phyloP scores from a whole-genome alignment of 176 grass and related monocot species.

The Oryza glumipatula region DNA sequence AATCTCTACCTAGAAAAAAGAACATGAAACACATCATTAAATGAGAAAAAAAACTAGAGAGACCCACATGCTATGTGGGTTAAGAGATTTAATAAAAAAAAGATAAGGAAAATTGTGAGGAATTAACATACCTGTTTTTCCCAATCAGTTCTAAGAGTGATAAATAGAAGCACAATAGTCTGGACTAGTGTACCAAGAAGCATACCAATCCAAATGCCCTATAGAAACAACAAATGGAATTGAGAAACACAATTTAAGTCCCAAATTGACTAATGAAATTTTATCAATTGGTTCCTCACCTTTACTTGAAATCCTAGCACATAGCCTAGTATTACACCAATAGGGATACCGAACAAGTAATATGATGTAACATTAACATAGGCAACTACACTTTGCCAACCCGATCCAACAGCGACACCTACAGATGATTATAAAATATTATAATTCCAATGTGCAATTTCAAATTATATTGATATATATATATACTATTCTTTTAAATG shows the following conservation, averaged over 20 bases:
- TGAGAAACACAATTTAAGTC: not conserved
- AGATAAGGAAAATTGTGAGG: not conserved
- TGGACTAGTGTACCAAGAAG: constrained; percentile 75
- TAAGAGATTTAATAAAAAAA: not conserved
- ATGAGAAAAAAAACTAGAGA: not conserved
- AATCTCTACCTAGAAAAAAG: constrained; percentile 44
- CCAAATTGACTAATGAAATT: not conserved
- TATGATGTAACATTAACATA: constrained; percentile 90
- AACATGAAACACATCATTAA: not conserved
- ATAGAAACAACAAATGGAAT: constrained; percentile 10
- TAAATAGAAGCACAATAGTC: constrained; percentile 64
- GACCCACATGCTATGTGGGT: not conserved
- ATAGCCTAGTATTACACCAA: constrained; percentile 79
- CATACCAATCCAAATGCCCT: constrained; percentile 99
- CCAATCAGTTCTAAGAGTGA: constrained; percentile 69
- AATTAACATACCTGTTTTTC: constrained; percentile 60
- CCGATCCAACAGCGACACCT: constrained; percentile 87
- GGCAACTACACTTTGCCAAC: constrained; percentile 78
- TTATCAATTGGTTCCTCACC: constrained; percentile 34
- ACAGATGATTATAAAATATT: not conserved
- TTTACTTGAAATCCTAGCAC: constrained; percentile 58
- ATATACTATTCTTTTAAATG: not conserved
- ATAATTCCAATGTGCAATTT: not conserved
- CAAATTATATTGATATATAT: too few relatives aligned
- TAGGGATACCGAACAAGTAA: constrained; percentile 80